Conservation (phyloP, 2,329 filamentous ascomycete genomes). For the Neocatenulostroma microsporum region DNA sequence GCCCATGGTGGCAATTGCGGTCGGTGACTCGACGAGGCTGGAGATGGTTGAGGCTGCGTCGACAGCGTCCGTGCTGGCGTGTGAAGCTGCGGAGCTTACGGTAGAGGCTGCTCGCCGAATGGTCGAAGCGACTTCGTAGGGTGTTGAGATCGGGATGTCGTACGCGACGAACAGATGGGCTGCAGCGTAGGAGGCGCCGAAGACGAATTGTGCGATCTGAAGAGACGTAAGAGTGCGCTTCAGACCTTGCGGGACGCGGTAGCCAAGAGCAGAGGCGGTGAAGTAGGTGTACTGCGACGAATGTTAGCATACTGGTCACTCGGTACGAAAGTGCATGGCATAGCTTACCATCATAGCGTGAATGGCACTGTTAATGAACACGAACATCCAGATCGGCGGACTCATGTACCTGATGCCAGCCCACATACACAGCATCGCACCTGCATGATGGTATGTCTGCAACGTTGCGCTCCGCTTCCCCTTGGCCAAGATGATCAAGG, state of each 20-base stretch:
- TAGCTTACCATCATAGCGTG: conserved; percentile 83
- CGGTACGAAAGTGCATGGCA: too few relatives aligned
- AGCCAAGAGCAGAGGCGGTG: conserved; percentile 69
- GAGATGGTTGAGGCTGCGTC: conserved; percentile 39
- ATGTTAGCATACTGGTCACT: conserved; percentile 3
- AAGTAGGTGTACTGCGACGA: conserved; percentile 90
- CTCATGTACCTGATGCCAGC: conserved; percentile 94
- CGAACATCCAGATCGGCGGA: conserved; percentile 95
- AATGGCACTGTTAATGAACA: conserved; percentile 86
- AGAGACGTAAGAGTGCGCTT: conserved; percentile 81
- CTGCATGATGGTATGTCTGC: conserved; percentile 98
- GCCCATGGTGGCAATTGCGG: conserved; percentile 38
- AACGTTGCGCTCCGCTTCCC: conserved; percentile 90
- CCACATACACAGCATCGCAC: conserved; percentile 99
- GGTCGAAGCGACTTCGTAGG: conserved; percentile 44
- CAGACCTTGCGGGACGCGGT: conserved; percentile 67
- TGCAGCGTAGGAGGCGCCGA: conserved; percentile 71
- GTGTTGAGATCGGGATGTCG: conserved; percentile 58
- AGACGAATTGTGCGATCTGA: conserved; percentile 85
- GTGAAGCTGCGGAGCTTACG: conserved; percentile 38
- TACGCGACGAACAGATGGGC: conserved; percentile 79
- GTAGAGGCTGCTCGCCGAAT: conserved; percentile 42
- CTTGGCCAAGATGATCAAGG: conserved; percentile 91
- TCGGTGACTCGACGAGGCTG: conserved; percentile 27
- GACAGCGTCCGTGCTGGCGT: conserved; percentile 27